Conservation (phyloP, 2,329 filamentous ascomycete species). For the Pseudophaeomoniella oleicola region DNA sequence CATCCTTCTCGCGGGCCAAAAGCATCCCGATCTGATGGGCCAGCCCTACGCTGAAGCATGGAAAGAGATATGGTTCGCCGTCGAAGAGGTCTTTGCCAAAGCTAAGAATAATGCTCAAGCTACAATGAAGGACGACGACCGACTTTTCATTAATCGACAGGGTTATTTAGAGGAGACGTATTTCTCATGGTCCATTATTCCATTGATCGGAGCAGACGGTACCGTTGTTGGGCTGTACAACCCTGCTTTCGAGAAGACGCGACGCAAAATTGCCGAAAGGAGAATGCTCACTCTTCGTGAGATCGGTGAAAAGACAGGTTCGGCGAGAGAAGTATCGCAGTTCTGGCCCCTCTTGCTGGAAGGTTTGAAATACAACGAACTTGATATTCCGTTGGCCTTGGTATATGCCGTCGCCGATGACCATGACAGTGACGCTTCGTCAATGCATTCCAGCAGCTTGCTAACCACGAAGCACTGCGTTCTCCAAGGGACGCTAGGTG, state of each 20-base stretch:
- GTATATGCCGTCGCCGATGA: slow-evolving; percentile 65
- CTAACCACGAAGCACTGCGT: slow-evolving; percentile 47
- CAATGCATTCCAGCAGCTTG: slow-evolving; percentile 53
- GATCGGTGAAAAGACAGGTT: slow-evolving; percentile 59
- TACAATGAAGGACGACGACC: slow-evolving; percentile 73
- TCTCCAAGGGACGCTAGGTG: slow-evolving; percentile 60
- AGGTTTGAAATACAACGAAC: slow-evolving; percentile 58
- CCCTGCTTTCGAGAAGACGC: slow-evolving; percentile 67
- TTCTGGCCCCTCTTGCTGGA: slow-evolving; percentile 61
- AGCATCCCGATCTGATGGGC: slow-evolving; percentile 66
- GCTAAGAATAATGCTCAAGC: slow-evolving; percentile 59
- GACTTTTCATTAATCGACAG: slow-evolving; percentile 55
- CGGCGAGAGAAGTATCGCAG: slow-evolving; percentile 54
- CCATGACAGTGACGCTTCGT: slow-evolving; percentile 54
- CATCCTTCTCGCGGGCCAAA: slow-evolving; percentile 55
- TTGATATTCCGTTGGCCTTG: slow-evolving; percentile 61
- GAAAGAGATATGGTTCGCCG: slow-evolving; percentile 59
- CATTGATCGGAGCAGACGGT: slow-evolving; percentile 59
- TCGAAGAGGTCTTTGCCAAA: slow-evolving; percentile 52
- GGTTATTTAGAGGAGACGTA: slow-evolving; percentile 65
- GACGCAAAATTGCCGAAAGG: slow-evolving; percentile 62
- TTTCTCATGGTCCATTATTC: slow-evolving; percentile 65
- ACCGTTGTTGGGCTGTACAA: slow-evolving; percentile 65
- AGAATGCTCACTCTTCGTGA: slow-evolving; percentile 67
- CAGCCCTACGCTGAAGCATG: slow-evolving; percentile 53